phyloP scores from a whole-genome alignment of 768 basidiomycete genomes.

The Amanita jacksonii region DNA sequence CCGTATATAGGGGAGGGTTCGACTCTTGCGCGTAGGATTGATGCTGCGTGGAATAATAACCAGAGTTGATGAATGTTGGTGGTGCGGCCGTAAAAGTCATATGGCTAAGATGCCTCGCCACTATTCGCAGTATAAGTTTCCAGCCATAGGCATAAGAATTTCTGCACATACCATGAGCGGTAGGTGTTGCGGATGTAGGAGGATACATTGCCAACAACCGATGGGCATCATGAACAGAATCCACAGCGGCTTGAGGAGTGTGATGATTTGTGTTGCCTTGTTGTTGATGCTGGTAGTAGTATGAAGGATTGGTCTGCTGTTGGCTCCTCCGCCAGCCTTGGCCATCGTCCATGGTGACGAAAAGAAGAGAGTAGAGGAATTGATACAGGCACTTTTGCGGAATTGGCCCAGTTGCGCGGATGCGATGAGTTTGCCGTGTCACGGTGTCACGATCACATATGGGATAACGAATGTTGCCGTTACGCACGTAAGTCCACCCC shows the following conservation, averaged over 20 bases:
- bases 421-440: no score
- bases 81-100: conserved; percentile 50
- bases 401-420: no score
- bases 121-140: conserved; percentile 24
- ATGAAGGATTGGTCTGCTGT: background rate
- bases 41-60: conserved; percentile 32
- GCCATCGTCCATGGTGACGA: conserved; percentile 11
- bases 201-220: conserved; percentile 60
- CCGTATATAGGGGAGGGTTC: conserved; percentile 46
- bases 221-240: conserved; percentile 61
- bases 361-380: conserved; percentile 3
- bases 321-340: conserved; percentile 4
- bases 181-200: conserved; percentile 68
- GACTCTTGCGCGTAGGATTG: conserved; percentile 25
- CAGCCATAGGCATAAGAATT: background rate
- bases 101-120: conserved; percentile 53
- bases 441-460: no score
- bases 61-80: conserved; percentile 55
- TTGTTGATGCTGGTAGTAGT: conserved; percentile 10
- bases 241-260: conserved; percentile 19
- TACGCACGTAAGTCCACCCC: no score
- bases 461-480: no score
- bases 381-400: background rate
- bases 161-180: conserved; percentile 50
- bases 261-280: conserved; percentile 8